Percentiles rank a stretch among this genome's conserved stretches.
Conservation (phyloP, 306 rosid species). For the Cicer judaicum region DNA sequence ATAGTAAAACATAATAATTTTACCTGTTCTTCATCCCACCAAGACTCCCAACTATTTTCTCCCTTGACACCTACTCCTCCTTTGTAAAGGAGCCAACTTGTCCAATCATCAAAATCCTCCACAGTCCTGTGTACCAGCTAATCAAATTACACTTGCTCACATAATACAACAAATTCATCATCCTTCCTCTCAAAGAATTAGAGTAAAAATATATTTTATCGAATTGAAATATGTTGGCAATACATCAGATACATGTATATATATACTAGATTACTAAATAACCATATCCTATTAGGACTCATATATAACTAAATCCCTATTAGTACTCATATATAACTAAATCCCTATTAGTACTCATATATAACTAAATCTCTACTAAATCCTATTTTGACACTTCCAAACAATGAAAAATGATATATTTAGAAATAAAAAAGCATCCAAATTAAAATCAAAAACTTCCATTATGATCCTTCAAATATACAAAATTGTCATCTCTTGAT, state of each 20-base stretch:
- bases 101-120: constrained; percentile 99
- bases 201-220: too few relatives aligned
- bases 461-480: constrained; percentile 6
- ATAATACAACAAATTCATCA: constrained; percentile 19
- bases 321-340: too few relatives aligned
- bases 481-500: not conserved
- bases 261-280: too few relatives aligned
- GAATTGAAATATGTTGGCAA: too few relatives aligned
- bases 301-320: too few relatives aligned
- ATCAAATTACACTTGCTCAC: constrained; percentile 30
- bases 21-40: constrained; percentile 99
- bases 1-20: constrained; percentile 21
- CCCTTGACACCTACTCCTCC: constrained; percentile 98
- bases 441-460: not conserved
- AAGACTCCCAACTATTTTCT: constrained; percentile 98
- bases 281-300: too few relatives aligned
- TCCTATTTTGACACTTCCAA: not conserved
- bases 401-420: not conserved
- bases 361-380: too few relatives aligned
- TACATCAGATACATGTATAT: too few relatives aligned
- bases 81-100: constrained; percentile 94
- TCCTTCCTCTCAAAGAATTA: not conserved
- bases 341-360: too few relatives aligned
- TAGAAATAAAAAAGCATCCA: constrained; percentile 8
- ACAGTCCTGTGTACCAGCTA: constrained; percentile 74